phyloP scores from a whole-genome alignment of 2,329 filamentous ascomycete species.

The Aureobasidium melanogenum region DNA sequence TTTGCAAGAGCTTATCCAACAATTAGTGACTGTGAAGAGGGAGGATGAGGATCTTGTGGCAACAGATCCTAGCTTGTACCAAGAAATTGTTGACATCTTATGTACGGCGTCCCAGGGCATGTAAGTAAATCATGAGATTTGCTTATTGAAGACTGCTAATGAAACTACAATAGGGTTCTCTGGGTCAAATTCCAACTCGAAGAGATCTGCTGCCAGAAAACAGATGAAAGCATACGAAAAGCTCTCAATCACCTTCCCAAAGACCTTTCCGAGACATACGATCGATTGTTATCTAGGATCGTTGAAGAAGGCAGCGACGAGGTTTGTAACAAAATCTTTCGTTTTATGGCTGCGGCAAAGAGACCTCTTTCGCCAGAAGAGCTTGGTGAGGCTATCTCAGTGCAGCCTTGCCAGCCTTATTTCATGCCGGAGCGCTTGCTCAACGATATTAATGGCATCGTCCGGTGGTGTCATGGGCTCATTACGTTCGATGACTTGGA shows the following conservation, averaged over 20 bases:
- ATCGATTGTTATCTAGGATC: background rate
- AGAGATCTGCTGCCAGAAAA: background rate
- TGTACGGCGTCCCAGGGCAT: background rate
- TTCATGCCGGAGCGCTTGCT: background rate
- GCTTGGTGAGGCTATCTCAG: background rate
- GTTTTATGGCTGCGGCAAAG: background rate
- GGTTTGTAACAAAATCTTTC: background rate
- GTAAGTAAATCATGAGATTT: background rate
- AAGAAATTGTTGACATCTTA: background rate
- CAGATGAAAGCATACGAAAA: background rate
- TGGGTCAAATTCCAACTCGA: background rate
- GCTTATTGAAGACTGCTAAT: background rate
- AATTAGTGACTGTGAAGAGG: background rate
- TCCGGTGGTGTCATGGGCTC: background rate
- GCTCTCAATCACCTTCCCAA: background rate
- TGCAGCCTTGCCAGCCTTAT: background rate
- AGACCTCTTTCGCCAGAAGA: background rate
- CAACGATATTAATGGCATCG: background rate
- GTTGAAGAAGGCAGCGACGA: background rate
- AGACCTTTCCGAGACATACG: background rate
- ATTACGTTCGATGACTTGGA: background rate
- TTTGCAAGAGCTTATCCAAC: background rate
- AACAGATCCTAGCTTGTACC: background rate
- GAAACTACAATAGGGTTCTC: background rate
- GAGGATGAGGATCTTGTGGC: background rate